Conservation (phyloP, 208 protist genomes). For the Trypanosomatidae sp. region DNA sequence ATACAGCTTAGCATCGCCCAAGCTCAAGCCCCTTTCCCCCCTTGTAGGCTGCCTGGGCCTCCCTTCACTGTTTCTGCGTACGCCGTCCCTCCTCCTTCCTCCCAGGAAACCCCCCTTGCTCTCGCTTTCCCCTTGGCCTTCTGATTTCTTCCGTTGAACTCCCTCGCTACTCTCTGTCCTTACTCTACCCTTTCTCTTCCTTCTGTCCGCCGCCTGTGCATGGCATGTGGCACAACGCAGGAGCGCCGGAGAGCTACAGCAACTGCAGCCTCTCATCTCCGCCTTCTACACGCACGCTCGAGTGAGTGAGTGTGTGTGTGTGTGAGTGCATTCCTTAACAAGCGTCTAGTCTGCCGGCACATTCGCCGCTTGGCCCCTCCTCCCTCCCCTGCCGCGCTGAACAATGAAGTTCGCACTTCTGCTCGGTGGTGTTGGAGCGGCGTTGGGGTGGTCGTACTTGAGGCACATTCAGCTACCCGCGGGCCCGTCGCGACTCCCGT, state of each 20-base stretch:
- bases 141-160: neutral
- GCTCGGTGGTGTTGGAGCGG: constrained; percentile 31
- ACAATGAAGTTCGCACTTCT: constrained; percentile 25
- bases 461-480: constrained; percentile 73
- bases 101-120: neutral
- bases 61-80: neutral
- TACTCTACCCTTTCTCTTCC: neutral
- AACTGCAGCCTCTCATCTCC: neutral
- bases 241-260: neutral
- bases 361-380: neutral
- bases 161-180: neutral
- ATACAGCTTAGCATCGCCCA: neutral
- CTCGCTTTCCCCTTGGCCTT: neutral
- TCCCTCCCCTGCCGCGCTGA: neutral
- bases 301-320: neutral
- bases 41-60: neutral
- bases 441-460: constrained; percentile 66
- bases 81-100: neutral
- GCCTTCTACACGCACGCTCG: neutral
- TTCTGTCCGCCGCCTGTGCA: neutral
- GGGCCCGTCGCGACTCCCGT: constrained; percentile 71
- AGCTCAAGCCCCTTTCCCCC: neutral
- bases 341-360: neutral
- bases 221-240: neutral
- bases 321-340: neutral